These are phyloP conservation scores for Talaromyces trachyspermus DNA, from an alignment of 495 filamentous ascomycete species.

Conservation along the genomic window DNA sequence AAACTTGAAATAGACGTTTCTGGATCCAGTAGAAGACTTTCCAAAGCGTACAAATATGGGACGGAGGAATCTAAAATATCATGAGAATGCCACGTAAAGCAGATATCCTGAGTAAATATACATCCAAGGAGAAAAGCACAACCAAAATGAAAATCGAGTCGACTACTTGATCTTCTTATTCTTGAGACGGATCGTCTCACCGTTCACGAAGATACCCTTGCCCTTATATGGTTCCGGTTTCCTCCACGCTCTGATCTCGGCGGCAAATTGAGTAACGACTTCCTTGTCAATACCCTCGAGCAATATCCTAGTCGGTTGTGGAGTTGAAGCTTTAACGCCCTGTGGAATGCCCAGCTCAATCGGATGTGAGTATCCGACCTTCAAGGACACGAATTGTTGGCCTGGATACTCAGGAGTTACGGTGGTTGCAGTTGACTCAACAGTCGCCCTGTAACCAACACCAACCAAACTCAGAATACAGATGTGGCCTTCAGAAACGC, in stretches of 20 bases:
- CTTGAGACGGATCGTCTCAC: constrained; percentile 96
- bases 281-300: constrained; percentile 82
- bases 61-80: constrained; percentile 27
- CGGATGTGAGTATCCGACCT: constrained; percentile 93
- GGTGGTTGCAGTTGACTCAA: constrained; percentile 69
- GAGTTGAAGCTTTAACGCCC: constrained; percentile 80
- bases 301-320: constrained; percentile 88
- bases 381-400: constrained; percentile 81
- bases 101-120: constrained; percentile 30
- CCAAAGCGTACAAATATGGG: constrained; percentile 22
- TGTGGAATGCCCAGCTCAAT: constrained; percentile 78
- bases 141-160: constrained; percentile 13
- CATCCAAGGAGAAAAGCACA: constrained; percentile 28
- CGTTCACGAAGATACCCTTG: constrained; percentile 96
- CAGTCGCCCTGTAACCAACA: constrained; percentile 85
- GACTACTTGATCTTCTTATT: constrained; percentile 93
- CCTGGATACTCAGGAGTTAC: constrained; percentile 61
- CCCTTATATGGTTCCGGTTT: constrained; percentile 96
- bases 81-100: constrained; percentile 19
- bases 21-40: constrained; percentile 1
- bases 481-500: constrained; percentile 93
- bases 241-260: constrained; percentile 80
- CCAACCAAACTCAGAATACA: constrained; percentile 90
- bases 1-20: constrained; percentile 32
- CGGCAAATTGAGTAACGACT: constrained; percentile 81